A percentile compares a stretch with the other conserved stretches of the same genome.
Evolutionary conservation across 805 yeast genomes (phyloP).

Genomic region (Lipomyces chichibuensis): DNA sequence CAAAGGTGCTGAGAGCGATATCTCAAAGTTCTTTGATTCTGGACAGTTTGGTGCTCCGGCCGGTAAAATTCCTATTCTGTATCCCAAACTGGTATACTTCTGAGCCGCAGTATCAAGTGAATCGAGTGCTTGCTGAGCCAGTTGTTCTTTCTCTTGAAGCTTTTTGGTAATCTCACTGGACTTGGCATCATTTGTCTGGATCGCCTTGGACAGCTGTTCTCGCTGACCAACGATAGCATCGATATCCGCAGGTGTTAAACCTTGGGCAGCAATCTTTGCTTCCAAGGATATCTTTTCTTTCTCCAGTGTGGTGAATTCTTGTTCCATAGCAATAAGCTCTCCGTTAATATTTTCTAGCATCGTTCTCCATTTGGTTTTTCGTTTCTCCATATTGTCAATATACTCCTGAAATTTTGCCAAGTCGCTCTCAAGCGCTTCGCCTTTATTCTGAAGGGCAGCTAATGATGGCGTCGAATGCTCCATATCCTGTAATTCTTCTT

Average conservation of each 20-base stretch:
- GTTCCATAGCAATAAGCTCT: conserved; percentile 55
- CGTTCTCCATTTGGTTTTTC: conserved; percentile 65
- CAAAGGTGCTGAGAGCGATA: conserved; percentile 48
- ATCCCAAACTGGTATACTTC: conserved; percentile 59
- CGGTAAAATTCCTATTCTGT: conserved; percentile 51
- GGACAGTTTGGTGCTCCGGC: conserved; percentile 36
- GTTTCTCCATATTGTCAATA: conserved; percentile 62
- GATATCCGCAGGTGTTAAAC: conserved; percentile 63
- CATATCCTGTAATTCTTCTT: conserved; percentile 49
- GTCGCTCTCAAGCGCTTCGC: conserved; percentile 70
- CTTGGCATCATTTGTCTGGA: conserved; percentile 53
- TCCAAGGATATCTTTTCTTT: conserved; percentile 37
- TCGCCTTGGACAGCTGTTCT: conserved; percentile 57
- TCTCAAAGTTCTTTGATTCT: conserved; percentile 45
- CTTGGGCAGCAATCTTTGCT: conserved; percentile 55
- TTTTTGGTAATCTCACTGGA: conserved; percentile 53
- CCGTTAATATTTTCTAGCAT: conserved; percentile 59
- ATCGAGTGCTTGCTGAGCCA: conserved; percentile 55
- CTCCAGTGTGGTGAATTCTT: conserved; percentile 26
- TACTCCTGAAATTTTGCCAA: conserved; percentile 70
- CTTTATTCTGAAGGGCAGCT: conserved; percentile 58
- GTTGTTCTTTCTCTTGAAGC: conserved; percentile 55
- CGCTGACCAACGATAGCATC: conserved; percentile 66
- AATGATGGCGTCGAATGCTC: conserved; percentile 53
- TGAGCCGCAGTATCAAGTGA: conserved; percentile 56